Conservation (phyloP, 2,329 filamentous ascomycete genomes). For the Coniella lustricola region DNA sequence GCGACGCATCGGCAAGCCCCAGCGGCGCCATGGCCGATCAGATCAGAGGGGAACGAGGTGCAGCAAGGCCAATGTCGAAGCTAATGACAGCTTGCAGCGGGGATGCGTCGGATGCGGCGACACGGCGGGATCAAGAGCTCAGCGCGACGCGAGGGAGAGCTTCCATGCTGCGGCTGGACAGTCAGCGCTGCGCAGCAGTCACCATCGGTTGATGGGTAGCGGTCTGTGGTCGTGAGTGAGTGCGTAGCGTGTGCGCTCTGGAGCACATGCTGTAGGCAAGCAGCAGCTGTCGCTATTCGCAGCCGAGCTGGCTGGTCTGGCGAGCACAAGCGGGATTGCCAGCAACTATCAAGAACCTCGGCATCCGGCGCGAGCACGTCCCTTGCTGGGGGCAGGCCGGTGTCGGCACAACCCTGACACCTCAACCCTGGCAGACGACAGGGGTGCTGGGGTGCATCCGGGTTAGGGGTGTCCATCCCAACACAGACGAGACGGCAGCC, state of each 20-base stretch:
- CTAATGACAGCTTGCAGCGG: slow-evolving; percentile 1
- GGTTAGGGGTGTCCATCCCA: neutral
- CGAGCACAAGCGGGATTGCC: neutral
- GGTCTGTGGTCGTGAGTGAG: too few species aligned
- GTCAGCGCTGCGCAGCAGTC: neutral
- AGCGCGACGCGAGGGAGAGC: neutral
- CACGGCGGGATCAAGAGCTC: neutral
- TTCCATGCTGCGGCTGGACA: slow-evolving; percentile 1
- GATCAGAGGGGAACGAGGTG: neutral
- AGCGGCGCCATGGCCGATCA: slow-evolving; percentile 21
- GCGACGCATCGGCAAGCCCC: slow-evolving; percentile 18
- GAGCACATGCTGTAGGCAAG: too few species aligned
- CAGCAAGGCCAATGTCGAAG: neutral
- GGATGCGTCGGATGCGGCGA: neutral
- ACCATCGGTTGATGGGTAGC: neutral
- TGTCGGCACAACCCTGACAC: too few species aligned
- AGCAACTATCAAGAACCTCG: neutral
- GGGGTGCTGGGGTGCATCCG: too few species aligned
- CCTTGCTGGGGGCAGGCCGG: neutral
- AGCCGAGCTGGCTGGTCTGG: neutral
- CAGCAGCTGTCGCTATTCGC: too few species aligned
- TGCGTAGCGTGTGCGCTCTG: too few species aligned
- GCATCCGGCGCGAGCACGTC: neutral
- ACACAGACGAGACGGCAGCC: too few species aligned
- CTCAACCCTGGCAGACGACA: too few species aligned